A percentile compares a stretch with the other conserved stretches of the same genome.
These are phyloP conservation scores for Coniochaeta ligniaria DNA, from an alignment of 2,329 filamentous ascomycete genomes.

Conservation along the genomic window DNA sequence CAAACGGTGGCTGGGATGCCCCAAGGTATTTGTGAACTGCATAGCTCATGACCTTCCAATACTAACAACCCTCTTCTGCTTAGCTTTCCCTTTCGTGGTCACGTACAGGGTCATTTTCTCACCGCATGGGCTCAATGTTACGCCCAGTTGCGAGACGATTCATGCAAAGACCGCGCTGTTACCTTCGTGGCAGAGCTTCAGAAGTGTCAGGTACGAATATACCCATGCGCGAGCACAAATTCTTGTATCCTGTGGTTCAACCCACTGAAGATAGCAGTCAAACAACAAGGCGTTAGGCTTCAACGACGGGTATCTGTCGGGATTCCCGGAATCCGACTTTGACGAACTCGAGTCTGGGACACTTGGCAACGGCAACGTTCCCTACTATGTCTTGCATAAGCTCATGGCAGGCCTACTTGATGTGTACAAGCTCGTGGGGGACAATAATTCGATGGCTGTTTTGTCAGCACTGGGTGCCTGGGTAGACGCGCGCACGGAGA, in stretches of 20 bases:
- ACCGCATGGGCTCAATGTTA: conserved; percentile 32
- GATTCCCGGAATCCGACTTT: conserved; percentile 46
- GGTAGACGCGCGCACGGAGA: conserved; percentile 38
- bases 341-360: conserved; percentile 32
- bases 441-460: conserved; percentile 32
- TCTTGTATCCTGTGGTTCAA: no score
- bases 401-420: conserved; percentile 43
- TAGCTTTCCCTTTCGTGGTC: conserved; percentile 43
- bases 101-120: conserved; percentile 43
- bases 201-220: conserved; percentile 27
- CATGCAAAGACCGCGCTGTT: conserved; percentile 35
- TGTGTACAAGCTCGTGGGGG: conserved; percentile 36
- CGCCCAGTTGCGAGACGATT: conserved; percentile 24
- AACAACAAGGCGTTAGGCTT: conserved; percentile 40
- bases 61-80: background rate
- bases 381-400: conserved; percentile 49
- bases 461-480: conserved; percentile 36
- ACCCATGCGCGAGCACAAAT: background rate
- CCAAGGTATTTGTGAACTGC: conserved; percentile 16
- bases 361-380: conserved; percentile 40
- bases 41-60: background rate
- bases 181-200: conserved; percentile 38
- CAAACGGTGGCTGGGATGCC: conserved; percentile 46
- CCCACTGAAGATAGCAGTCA: conserved; percentile 21
- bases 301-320: conserved; percentile 37